Percentiles rank a stretch among this genome's conserved stretches.
phyloP scores from a whole-genome alignment of 78 protist species.

The Parvularia atlantis region DNA sequence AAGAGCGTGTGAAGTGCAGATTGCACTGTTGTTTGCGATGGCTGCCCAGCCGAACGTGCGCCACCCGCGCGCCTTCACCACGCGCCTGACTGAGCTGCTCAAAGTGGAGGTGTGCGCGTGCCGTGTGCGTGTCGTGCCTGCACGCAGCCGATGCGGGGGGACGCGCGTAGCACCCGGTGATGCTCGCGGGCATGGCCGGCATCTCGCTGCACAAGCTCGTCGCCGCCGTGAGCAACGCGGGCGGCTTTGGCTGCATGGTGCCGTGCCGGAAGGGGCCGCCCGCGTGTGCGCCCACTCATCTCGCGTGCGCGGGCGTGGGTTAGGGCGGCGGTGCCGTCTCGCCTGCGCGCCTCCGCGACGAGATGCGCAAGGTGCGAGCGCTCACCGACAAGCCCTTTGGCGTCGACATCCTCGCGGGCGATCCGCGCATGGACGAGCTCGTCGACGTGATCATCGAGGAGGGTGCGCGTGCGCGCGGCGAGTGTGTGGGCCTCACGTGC shows the following conservation, averaged over 20 bases:
- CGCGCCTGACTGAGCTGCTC: constrained; percentile 10
- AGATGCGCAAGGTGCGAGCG: not conserved
- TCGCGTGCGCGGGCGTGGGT: too few relatives aligned
- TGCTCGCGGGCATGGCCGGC: constrained; percentile 6
- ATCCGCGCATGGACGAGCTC: too few relatives aligned
- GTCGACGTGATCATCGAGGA: constrained; percentile 14
- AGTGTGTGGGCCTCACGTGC: too few relatives aligned
- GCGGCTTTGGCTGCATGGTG: constrained; percentile 14
- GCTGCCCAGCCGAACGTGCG: too few relatives aligned
- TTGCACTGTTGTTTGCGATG: too few relatives aligned
- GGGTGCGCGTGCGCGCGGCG: too few relatives aligned
- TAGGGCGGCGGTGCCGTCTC: too few relatives aligned
- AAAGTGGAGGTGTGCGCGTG: too few relatives aligned
- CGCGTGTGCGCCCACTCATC: too few relatives aligned
- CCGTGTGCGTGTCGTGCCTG: too few relatives aligned
- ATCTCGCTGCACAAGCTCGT: not conserved
- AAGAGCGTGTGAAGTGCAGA: too few relatives aligned
- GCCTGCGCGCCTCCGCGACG: not conserved
- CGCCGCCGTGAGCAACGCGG: constrained; percentile 21
- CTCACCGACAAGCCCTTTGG: not conserved
- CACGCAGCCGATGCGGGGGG: too few relatives aligned
- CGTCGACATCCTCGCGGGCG: constrained; percentile 9
- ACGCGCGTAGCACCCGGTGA: not conserved
- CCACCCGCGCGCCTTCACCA: not conserved
- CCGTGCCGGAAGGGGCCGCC: not conserved